Evolutionary conservation across 441 rosid species (phyloP).

Genomic region (Gossypium davidsonii): DNA sequence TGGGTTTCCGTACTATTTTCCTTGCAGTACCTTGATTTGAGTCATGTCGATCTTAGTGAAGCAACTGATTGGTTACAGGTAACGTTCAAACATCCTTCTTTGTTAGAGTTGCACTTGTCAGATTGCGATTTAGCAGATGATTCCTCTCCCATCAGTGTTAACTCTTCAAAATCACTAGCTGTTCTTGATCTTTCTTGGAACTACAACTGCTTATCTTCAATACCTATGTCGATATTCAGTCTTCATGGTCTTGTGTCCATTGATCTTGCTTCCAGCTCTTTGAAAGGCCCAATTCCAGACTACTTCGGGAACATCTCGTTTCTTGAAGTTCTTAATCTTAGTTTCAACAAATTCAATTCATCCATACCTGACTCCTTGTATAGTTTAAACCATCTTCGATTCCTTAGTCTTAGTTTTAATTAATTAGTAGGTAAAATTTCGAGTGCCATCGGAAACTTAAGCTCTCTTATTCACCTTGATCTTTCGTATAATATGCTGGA

Average conservation of each 20-base stretch:
- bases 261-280: background rate
- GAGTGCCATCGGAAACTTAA: background rate
- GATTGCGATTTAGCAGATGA: constrained; percentile 1
- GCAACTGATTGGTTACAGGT: constrained; percentile 16
- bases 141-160: background rate
- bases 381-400: background rate
- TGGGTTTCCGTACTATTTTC: constrained; percentile 16
- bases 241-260: constrained; percentile 3
- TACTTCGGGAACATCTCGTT: background rate
- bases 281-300: background rate
- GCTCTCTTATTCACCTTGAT: constrained; percentile 4
- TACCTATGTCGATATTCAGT: constrained; percentile 1
- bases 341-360: background rate
- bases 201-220: background rate
- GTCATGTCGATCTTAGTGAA: background rate
- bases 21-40: constrained; percentile 8
- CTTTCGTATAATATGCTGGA: background rate
- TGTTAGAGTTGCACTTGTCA: background rate
- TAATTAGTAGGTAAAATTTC: background rate
- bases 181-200: constrained; percentile 8
- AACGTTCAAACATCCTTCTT: background rate
- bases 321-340: constrained; percentile 6
- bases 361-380: background rate
- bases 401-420: background rate
- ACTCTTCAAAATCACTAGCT: background rate